Evolutionary conservation across 2,329 filamentous ascomycete species (phyloP), one percentile per base, ranked within the genome.

Genomic region (Claviceps monticola): DNA sequence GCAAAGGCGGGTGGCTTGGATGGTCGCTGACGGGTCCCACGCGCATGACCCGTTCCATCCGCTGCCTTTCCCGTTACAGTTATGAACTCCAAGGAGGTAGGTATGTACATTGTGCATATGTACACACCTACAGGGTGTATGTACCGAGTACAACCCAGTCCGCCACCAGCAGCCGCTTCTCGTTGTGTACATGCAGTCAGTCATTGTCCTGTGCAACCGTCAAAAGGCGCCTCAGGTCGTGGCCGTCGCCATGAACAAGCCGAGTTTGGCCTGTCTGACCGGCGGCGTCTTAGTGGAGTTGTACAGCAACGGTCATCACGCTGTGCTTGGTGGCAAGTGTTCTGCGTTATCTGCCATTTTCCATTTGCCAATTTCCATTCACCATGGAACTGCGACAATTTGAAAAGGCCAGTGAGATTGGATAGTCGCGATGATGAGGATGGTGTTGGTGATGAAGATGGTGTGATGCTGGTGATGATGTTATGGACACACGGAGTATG

Each of bases 121-220:
- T 21, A 21, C 21, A 4, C 1, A 21, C 3, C 21, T 4, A 21
- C 21, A 21, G 3, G 3, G 21, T 4, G 4, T 4, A 21, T 29
- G 21, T 21, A 21, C 21, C n/a, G n/a, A n/a, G n/a, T n/a, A n/a
- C 29, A 34, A 34, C 57, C 52, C 54, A 41, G 38, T 42, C 57
- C 60, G 60, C 56, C 57, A 57, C 57, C 21, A 23, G 21, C 19
- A 21, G 42, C 42, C 19, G 42, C 19, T 44, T 16, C 42, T 44
- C 13, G 2, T n/a, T 44, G 1, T 44, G 13, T 23, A 14, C 23
- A 5, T 23, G 6, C 17, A 21, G 17, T 9, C 17, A 21, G 17
- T 9, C 39, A 42, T 21, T 42, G 39, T 21, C 19, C 17, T 23
- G 41, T 21, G 13, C 19, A 16, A 16, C 19, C 42, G 23, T 21